phyloP scores from a whole-genome alignment of 192 early-diverging fungal species.

The Coemansia nantahalensis region DNA sequence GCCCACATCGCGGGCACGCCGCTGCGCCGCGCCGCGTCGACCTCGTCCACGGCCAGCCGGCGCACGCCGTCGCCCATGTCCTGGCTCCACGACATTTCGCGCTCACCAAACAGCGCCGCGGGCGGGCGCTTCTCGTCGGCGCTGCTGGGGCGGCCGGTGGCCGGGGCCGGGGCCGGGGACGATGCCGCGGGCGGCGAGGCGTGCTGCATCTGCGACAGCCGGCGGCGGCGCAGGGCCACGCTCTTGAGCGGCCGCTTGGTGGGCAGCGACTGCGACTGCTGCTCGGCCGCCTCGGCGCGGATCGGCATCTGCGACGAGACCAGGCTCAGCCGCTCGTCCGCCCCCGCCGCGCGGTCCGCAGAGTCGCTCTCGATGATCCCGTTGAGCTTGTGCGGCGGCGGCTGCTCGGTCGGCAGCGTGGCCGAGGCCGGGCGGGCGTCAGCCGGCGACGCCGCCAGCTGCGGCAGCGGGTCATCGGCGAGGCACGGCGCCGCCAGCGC shows the following conservation, averaged over 20 bases:
- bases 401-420: too few species aligned
- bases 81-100: neutral
- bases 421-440: too few species aligned
- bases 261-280: neutral
- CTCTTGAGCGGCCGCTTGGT: neutral
- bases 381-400: slow-evolving; percentile 5
- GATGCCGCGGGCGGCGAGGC: too few species aligned
- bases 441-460: too few species aligned
- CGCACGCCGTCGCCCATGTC: neutral
- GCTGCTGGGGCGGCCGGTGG: too few species aligned
- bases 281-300: neutral
- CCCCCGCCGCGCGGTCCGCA: neutral
- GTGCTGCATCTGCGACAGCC: too few species aligned
- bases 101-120: neutral
- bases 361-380: slow-evolving; percentile 32
- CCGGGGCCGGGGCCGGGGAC: too few species aligned
- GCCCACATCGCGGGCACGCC: neutral
- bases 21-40: neutral
- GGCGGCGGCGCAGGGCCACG: too few species aligned
- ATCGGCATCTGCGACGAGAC: slow-evolving; percentile 5
- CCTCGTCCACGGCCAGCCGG: slow-evolving; percentile 28
- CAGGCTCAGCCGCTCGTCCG: slow-evolving; percentile 3
- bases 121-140: neutral
- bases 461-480: neutral
- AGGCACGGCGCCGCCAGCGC: slow-evolving; percentile 4